Base-by-base conservation (phyloP, 1,139 yeast species). In the Suhomyces bokatorum region DNA sequence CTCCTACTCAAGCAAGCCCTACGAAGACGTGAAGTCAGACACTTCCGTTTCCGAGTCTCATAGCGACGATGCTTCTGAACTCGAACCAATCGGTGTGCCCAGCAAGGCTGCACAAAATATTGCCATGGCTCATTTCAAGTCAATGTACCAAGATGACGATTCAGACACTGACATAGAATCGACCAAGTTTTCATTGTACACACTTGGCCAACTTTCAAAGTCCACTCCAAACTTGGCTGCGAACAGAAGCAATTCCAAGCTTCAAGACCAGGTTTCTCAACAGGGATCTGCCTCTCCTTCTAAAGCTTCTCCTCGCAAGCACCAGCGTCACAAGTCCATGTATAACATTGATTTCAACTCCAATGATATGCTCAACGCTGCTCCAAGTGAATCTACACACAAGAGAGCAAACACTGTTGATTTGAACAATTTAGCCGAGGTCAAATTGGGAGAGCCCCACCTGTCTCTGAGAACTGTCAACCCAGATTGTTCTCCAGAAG, bases 311-410 rank as follows among this genome's bases (percentile, higher is more conserved):
- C 74, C 75, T 6, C 55, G 56, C 39, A 63, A 67, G 40, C 78
- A 73, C 44, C 54, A 64, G 14, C 68, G 78, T 37, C 70, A 69
- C 40, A 66, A 65, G 44, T 72, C 77, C 3, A 62, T 73, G 71
- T 68, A 64, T 45, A 63, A 63, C 42, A 70, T 73, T 37, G 67
- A 69, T 32, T 66, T 70, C 43, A 57, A 63, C 39, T 20, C 32
- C 6, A 38, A 35, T 8, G 36, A 24, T 10, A 10, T 24, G 10
- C 10, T 34, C 2, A 20, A n/a, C 7, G 27, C 20, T 20, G 4
- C 28, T 7, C 9, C 11, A 6, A 17, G 10, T 4, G 14, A 12
- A 8, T 2, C 35, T 9, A 20, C 17, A 12, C 43, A 40, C n/a
- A 34, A 40, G 24, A 27, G 43, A 14, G 39, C 48, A 9, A 41